Base-by-base conservation (phyloP, 179 eudicot genomes). In the Pouteria campechiana region DNA sequence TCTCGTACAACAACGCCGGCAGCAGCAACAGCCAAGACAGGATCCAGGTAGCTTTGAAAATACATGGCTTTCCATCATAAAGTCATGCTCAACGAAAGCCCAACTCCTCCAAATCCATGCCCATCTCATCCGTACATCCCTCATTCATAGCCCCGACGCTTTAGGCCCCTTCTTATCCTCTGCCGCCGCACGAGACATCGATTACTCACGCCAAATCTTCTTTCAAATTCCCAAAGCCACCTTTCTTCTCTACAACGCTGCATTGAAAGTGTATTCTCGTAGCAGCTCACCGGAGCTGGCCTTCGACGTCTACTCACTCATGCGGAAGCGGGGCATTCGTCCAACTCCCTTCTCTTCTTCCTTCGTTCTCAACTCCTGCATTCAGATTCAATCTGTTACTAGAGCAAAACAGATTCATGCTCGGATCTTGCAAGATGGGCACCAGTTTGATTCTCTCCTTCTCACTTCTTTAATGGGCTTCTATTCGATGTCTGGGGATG, bases 51-150 rank as follows among this genome's bases (percentile, higher is more conserved):
- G n/a, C n/a, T n/a, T n/a, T 53, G 63, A 55, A 9, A 54, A 49
- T 38, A n/a, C 52, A 17, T 11, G 64, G 15, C 68, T 52, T n/a
- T 43, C 64, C 4, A 68, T 78, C 44, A 37, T 81, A 19, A 71
- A 72, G 56, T 69, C 86, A 44, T 66, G 53, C 39, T 55, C 71
- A 0, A 15, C 20, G 4, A 28, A 34, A 19, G 22, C 68, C 58
- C 83, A 72, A 15, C 48, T 82, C 5, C 69, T 37, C 22, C 81
- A 82, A 68, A 43, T 82, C 37, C 93, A 79, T 28, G 55, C 83
- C 44, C 74, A 69, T 21, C 68, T 82, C 60, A 44, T 70, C 42
- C 60, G 68, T 1, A 47, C 69, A 27, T 28, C 65, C 13, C 44
- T 47, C 34, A 17, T 64, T 19, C 64, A 48, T 31, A 50, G 68